A percentile compares a stretch with the other conserved stretches of the same genome.
Conservation (phyloP, 805 yeast species). For the Zygoascus biomembranicola region DNA sequence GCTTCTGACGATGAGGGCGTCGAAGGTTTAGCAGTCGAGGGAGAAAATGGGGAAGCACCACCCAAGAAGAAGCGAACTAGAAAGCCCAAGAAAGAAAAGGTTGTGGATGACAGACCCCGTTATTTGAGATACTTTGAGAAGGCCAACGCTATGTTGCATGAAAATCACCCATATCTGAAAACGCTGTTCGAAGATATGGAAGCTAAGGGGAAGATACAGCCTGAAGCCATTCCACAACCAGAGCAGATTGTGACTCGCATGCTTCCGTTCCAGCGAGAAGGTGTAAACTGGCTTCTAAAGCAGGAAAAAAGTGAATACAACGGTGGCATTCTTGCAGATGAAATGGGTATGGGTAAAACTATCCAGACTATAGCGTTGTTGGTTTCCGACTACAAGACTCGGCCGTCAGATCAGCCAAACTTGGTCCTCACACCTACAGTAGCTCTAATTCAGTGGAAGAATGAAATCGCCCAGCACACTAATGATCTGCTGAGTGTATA, state of each 20-base stretch:
- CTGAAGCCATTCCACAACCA: conserved; percentile 58
- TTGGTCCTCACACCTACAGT: conserved; percentile 96
- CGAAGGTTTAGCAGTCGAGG: neutral
- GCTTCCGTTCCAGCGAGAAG: conserved; percentile 90
- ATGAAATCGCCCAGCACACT: conserved; percentile 83
- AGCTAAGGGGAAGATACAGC: conserved; percentile 34
- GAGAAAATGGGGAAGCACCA: conserved; percentile 2
- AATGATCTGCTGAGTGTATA: conserved; percentile 58
- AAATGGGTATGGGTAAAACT: conserved; percentile 99
- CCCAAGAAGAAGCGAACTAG: neutral
- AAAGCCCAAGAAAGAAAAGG: neutral
- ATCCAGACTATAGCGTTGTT: conserved; percentile 89
- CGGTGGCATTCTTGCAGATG: conserved; percentile 96
- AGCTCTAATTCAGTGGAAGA: conserved; percentile 97
- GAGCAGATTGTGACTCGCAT: conserved; percentile 62
- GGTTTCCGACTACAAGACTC: conserved; percentile 43
- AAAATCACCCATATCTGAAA: conserved; percentile 69
- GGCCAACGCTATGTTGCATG: conserved; percentile 58
- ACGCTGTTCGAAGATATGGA: conserved; percentile 63
- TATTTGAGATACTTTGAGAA: conserved; percentile 34
- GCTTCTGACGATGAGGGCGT: neutral
- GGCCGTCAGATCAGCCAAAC: conserved; percentile 41
- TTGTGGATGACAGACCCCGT: conserved; percentile 4
- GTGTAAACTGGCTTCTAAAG: conserved; percentile 75
- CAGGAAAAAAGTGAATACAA: conserved; percentile 69